Base-by-base conservation (phyloP, 306 rosid species). In the Calophaca sinica region DNA sequence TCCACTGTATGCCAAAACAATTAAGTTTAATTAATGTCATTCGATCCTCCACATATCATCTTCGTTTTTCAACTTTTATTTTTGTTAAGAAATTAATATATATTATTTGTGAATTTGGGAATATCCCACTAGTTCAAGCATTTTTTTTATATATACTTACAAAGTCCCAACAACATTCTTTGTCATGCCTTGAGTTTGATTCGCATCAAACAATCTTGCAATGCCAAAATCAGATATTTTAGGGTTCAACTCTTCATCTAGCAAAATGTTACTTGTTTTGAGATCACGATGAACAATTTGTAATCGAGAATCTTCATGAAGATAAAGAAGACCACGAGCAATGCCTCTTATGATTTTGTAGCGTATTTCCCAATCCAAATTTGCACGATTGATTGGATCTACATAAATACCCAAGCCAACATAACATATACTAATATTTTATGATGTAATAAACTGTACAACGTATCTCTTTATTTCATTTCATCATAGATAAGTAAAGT, bases 221-320 rank as follows among this genome's bases (percentile, higher is more conserved):
- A 80, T 72, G 0, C 89, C 93, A 83, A 90, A 90, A 59, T 90
- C 91, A 29, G 87, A 74, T 9, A 88, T 90, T 41, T 88, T 90
- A 2, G 93, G 76, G 0, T 83, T 73, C 89, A 90, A 68, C 4
- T 85, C 20, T 0, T 4, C 45, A 59, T 86, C 92, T 29, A 88
- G 8, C 1, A 90, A 41, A 32, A 90, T 13, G 29, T 88, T 90
- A 33, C 88, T 84, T 1, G 79, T 74, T 74, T 90, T 90, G 4
- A 90, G 77, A 80, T 88, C 91, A 5, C 86, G 84, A 2, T 90
- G 88, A 5, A 90, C 76, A 11, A 88, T 80, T 75, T 58, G 80
- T 9, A 84, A 58, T 0, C 70, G 75, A 62, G 89, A 90, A 51
- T 88, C 89, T 61, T 86, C 82, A 10, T 90, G 93, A 2, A 90